A percentile compares a stretch with the other conserved stretches of the same genome.
These are phyloP conservation scores for Massariosphaeria phaeospora DNA, from an alignment of 495 filamentous ascomycete species.

Conservation along the genomic window DNA sequence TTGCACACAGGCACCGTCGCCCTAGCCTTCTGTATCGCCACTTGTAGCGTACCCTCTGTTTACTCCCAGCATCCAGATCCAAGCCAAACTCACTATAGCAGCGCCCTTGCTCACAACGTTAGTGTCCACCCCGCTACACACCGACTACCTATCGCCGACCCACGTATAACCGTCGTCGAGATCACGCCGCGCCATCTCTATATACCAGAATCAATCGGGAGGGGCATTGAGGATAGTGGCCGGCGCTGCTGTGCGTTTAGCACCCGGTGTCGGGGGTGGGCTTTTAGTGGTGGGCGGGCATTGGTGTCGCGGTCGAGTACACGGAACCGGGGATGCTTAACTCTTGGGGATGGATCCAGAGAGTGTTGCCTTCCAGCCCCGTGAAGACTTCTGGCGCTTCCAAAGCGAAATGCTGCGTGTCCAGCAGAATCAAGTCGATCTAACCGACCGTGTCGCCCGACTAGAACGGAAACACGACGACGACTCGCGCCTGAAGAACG, in stretches of 20 bases:
- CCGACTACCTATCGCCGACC: too few relatives aligned
- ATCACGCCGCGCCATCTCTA: too few relatives aligned
- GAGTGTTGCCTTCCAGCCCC: constrained; percentile 54
- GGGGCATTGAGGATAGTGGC: constrained; percentile 12
- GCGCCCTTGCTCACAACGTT: too few relatives aligned
- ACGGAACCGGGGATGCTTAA: constrained; percentile 24
- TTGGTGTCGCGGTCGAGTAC: neutral
- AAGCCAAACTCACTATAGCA: too few relatives aligned
- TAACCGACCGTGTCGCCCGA: constrained; percentile 71
- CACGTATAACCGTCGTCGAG: too few relatives aligned
- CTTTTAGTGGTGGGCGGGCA: constrained; percentile 5
- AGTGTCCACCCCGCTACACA: too few relatives aligned
- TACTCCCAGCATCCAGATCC: too few relatives aligned
- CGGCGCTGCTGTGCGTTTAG: constrained; percentile 28
- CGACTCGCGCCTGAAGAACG: constrained; percentile 75
- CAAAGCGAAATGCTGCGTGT: constrained; percentile 83
- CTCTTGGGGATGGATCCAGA: constrained; percentile 57
- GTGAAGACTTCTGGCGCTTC: constrained; percentile 79
- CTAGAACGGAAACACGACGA: constrained; percentile 79
- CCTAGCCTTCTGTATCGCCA: too few relatives aligned
- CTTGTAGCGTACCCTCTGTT: too few relatives aligned
- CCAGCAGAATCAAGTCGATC: constrained; percentile 69
- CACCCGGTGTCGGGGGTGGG: constrained; percentile 22
- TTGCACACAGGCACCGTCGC: too few relatives aligned
- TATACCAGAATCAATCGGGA: neutral